Percentiles rank a stretch among this genome's conserved stretches.
Conservation (phyloP, 768 basidiomycete genomes). For the Phylloporus sp. region DNA sequence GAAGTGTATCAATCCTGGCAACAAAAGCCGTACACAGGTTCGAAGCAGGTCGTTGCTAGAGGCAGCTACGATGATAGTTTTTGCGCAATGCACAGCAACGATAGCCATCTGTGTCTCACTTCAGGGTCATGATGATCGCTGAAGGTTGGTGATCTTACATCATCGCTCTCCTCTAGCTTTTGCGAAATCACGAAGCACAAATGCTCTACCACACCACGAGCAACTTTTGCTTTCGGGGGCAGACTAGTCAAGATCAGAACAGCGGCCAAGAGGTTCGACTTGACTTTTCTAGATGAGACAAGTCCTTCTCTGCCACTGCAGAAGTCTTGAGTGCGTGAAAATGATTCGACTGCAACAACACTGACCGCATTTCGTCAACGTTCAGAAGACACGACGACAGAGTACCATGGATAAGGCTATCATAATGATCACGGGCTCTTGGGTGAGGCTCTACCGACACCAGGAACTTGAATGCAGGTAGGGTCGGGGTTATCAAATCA, state of each 20-base stretch:
- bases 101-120: constrained; percentile 54
- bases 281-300: constrained; percentile 77
- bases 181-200: constrained; percentile 81
- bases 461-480: constrained; percentile 76
- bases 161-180: constrained; percentile 64
- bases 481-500: constrained; percentile 75
- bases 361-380: constrained; percentile 89
- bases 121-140: constrained; percentile 1
- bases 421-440: constrained; percentile 50
- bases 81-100: constrained; percentile 88
- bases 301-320: constrained; percentile 74
- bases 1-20: constrained; percentile 82
- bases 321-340: constrained; percentile 4
- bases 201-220: constrained; percentile 76
- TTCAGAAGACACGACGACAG: constrained; percentile 83
- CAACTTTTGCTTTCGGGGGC: constrained; percentile 61
- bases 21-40: constrained; percentile 64
- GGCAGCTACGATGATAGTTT: constrained; percentile 76
- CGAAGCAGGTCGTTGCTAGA: constrained; percentile 64
- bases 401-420: constrained; percentile 67
- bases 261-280: constrained; percentile 83
- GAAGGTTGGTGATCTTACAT: constrained; percentile 43
- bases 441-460: constrained; percentile 47
- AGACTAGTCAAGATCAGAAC: constrained; percentile 83
- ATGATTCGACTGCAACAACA: constrained; percentile 5